Conservation (phyloP, 345 rosid species). For the Pugionium cornutum region DNA sequence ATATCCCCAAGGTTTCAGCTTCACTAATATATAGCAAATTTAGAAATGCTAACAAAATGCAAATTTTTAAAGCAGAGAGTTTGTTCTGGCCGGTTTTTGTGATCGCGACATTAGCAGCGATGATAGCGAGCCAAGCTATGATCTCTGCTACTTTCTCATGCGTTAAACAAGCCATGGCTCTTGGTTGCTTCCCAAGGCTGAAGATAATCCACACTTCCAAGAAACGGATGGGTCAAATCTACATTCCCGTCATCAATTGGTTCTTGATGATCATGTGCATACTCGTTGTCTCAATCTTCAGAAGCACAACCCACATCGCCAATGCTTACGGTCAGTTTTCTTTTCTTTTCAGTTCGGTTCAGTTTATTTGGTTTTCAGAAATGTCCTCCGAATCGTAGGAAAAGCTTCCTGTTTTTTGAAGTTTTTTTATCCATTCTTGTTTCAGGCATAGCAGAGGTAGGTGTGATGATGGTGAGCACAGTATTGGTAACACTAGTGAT, state of each 20-base stretch:
- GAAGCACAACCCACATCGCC: slow-evolving; percentile 88
- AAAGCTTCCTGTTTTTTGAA: neutral
- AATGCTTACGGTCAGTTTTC: slow-evolving; percentile 80
- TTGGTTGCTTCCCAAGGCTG: slow-evolving; percentile 94
- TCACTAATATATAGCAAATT: neutral
- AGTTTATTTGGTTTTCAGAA: neutral
- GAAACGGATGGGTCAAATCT: slow-evolving; percentile 86
- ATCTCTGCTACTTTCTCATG: slow-evolving; percentile 98
- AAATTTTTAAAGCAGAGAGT: slow-evolving; percentile 44
- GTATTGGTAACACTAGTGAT: slow-evolving; percentile 83
- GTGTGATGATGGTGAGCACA: slow-evolving; percentile 92
- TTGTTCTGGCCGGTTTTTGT: slow-evolving; percentile 93
- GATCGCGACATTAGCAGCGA: slow-evolving; percentile 83
- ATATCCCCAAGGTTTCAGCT: neutral
- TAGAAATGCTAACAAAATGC: neutral
- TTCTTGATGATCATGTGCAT: slow-evolving; percentile 93
- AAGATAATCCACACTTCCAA: slow-evolving; percentile 93
- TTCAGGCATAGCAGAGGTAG: slow-evolving; percentile 97
- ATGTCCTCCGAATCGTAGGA: neutral
- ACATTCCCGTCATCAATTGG: slow-evolving; percentile 88
- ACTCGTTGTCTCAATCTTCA: slow-evolving; percentile 79
- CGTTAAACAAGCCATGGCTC: slow-evolving; percentile 94
- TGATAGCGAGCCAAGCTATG: slow-evolving; percentile 99
- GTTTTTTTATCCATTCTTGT: slow-evolving; percentile 1
- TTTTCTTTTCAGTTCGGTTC: neutral